Evolutionary conservation across 2,329 filamentous ascomycete genomes (phyloP).

Genomic region (Fusarium lateritium): DNA sequence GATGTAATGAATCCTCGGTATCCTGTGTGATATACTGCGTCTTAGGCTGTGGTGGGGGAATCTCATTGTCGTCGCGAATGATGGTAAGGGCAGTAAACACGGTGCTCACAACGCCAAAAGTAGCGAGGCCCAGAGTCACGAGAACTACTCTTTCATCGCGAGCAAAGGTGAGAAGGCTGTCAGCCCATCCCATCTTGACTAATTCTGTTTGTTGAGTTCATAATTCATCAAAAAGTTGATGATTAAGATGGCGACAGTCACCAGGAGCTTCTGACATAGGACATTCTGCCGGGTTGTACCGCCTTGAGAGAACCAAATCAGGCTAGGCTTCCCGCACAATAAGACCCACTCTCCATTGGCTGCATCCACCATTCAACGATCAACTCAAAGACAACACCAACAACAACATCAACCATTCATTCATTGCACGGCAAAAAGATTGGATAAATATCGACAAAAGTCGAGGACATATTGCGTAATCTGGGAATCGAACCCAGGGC

Average conservation of each 20-base stretch:
- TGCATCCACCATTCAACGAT: background rate
- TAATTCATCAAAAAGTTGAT: constrained; percentile 18
- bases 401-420: background rate
- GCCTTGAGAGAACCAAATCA: background rate
- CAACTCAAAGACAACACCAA: background rate
- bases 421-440: background rate
- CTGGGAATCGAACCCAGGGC: constrained; percentile 31
- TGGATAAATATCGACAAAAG: background rate
- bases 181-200: constrained; percentile 58
- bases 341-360: background rate
- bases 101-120: constrained; percentile 69
- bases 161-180: constrained; percentile 49
- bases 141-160: constrained; percentile 70
- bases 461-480: background rate
- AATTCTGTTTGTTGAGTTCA: constrained; percentile 34
- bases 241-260: constrained; percentile 1
- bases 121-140: constrained; percentile 68
- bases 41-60: constrained; percentile 75
- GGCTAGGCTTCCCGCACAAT: constrained; percentile 7
- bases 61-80: constrained; percentile 75
- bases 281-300: constrained; percentile 38
- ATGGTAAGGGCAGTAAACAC: constrained; percentile 72
- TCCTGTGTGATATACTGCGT: constrained; percentile 82
- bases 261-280: constrained; percentile 34
- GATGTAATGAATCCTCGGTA: constrained; percentile 78